Conservation (phyloP, 1,284 basidiomycete species). For the Microbotryum lychnidis-dioicae region DNA sequence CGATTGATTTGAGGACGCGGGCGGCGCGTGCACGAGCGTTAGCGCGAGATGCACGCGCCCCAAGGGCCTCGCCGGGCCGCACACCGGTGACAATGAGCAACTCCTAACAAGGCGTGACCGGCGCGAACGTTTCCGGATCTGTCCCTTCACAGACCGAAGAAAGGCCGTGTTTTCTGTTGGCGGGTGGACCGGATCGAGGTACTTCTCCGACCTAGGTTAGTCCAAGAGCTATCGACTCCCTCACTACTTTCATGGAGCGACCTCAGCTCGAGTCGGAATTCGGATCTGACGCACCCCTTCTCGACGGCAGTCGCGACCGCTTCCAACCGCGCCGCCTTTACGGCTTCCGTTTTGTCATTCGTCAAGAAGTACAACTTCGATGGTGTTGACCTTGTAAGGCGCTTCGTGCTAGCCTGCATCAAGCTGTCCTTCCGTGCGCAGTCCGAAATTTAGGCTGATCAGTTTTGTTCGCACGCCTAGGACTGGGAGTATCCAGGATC, state of each 20-base stretch:
- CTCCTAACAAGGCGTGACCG: too few species aligned
- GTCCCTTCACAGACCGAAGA: background rate
- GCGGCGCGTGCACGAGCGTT: too few species aligned
- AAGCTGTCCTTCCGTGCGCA: background rate
- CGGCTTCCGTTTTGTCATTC: conserved; percentile 51
- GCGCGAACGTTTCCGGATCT: too few species aligned
- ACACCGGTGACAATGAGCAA: too few species aligned
- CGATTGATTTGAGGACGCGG: too few species aligned
- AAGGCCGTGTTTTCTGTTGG: conserved; percentile 19
- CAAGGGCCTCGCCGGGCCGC: too few species aligned
- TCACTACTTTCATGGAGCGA: background rate
- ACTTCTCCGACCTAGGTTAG: background rate
- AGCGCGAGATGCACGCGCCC: too few species aligned
- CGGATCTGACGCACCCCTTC: conserved; percentile 46
- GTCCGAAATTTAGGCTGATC: background rate
- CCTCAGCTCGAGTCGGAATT: too few species aligned
- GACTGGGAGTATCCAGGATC: conserved; percentile 77
- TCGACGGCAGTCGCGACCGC: conserved; percentile 56
- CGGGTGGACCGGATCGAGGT: conserved; percentile 4
- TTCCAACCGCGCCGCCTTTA: conserved; percentile 50
- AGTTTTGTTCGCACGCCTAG: conserved; percentile 54
- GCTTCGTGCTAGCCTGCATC: background rate
- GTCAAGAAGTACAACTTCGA: conserved; percentile 59
- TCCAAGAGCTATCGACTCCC: too few species aligned
- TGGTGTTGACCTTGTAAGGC: conserved; percentile 62